phyloP scores from a whole-genome alignment of 2,329 filamentous ascomycete genomes.

The Botrytis medusae region DNA sequence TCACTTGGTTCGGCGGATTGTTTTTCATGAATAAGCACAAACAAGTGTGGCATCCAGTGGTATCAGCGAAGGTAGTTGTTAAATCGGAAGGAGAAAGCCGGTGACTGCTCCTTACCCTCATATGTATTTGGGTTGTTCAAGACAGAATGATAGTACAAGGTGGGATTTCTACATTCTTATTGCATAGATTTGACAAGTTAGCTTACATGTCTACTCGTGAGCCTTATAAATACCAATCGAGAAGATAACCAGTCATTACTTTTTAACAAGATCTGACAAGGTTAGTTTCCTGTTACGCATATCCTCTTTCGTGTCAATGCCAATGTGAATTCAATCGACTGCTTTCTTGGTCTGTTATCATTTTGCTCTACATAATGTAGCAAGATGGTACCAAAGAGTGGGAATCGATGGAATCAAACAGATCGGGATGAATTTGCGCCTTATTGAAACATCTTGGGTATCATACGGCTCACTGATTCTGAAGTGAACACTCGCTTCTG shows the following conservation, averaged over 20 bases:
- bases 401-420: too few relatives aligned
- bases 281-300: neutral
- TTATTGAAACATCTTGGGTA: neutral
- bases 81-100: accelerated
- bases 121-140: too few relatives aligned
- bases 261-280: neutral
- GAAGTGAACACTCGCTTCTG: accelerated
- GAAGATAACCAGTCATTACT: too few relatives aligned
- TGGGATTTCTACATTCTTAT: too few relatives aligned
- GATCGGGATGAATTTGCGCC: too few relatives aligned
- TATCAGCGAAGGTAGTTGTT: neutral
- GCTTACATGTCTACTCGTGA: too few relatives aligned
- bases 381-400: neutral
- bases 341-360: neutral
- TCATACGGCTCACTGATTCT: neutral
- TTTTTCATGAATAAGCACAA: neutral
- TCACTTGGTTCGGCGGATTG: neutral
- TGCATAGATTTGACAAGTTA: too few relatives aligned
- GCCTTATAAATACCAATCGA: too few relatives aligned
- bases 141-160: too few relatives aligned
- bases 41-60: neutral
- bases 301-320: neutral
- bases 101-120: too few relatives aligned
- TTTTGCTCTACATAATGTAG: neutral
- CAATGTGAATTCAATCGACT: neutral